Percentiles rank a stretch among this genome's conserved stretches.
phyloP scores from a whole-genome alignment of 2,329 filamentous ascomycete species.

The Amphichorda felina region DNA sequence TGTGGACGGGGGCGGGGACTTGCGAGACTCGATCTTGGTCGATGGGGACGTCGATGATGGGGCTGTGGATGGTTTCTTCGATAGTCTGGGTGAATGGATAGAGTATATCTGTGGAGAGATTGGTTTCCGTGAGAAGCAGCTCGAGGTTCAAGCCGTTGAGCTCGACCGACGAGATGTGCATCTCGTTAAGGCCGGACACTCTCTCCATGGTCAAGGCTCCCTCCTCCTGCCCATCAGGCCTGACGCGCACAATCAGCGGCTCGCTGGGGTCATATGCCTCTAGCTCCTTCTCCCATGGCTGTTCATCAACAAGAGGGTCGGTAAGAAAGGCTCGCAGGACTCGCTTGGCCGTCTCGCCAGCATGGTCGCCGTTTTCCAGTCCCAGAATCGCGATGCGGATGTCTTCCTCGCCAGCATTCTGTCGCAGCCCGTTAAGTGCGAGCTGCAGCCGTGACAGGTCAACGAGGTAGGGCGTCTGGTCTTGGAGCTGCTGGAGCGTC shows the following conservation, averaged over 20 bases:
- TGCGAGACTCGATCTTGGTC: constrained; percentile 52
- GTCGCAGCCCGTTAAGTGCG: constrained; percentile 52
- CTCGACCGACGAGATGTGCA: constrained; percentile 50
- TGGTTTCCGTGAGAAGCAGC: constrained; percentile 42
- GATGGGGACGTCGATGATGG: constrained; percentile 59
- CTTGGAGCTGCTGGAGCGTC: constrained; percentile 48
- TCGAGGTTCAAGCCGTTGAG: constrained; percentile 53
- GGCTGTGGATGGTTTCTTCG: constrained; percentile 61
- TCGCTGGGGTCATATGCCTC: constrained; percentile 34
- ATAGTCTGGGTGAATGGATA: constrained; percentile 28
- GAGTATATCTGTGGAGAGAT: constrained; percentile 19
- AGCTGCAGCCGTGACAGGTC: constrained; percentile 62
- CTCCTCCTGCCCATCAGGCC: constrained; percentile 14
- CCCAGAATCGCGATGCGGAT: constrained; percentile 47
- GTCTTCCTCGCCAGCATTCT: constrained; percentile 42
- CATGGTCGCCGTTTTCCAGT: constrained; percentile 23
- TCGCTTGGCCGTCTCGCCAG: constrained; percentile 41
- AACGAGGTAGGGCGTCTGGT: constrained; percentile 46
- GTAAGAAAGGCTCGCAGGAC: constrained; percentile 60
- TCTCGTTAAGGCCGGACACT: constrained; percentile 35
- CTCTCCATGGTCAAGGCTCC: constrained; percentile 15
- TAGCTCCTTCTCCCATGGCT: constrained; percentile 56
- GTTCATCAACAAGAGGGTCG: constrained; percentile 52
- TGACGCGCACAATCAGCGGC: constrained; percentile 53
- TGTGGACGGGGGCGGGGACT: constrained; percentile 75